Percentiles rank a stretch among this genome's conserved stretches.
Conservation (phyloP, 2,329 filamentous ascomycete species). For the Fusarium musae region DNA sequence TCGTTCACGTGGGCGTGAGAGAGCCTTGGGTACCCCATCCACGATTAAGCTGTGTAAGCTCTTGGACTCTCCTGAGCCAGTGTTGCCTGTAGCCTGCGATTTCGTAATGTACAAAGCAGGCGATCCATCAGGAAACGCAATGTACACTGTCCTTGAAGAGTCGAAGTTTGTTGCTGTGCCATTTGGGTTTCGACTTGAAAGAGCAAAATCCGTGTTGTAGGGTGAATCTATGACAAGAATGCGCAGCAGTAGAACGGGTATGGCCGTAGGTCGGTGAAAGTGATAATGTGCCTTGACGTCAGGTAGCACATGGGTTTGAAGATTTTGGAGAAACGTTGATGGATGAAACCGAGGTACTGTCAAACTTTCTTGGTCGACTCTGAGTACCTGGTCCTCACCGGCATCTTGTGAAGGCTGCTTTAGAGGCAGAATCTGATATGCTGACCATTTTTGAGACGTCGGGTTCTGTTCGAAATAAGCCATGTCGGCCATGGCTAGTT, state of each 20-base stretch:
- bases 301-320: constrained; percentile 79
- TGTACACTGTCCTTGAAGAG: constrained; percentile 76
- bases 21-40: constrained; percentile 83
- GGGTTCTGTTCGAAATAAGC: constrained; percentile 74
- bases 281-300: constrained; percentile 88
- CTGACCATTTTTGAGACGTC: constrained; percentile 71
- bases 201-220: constrained; percentile 72
- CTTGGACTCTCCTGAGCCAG: constrained; percentile 63
- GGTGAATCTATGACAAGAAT: constrained; percentile 84
- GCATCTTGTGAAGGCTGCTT: constrained; percentile 51
- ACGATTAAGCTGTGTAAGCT: constrained; percentile 77
- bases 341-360: constrained; percentile 79
- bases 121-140: constrained; percentile 84
- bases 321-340: constrained; percentile 79
- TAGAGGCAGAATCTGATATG: constrained; percentile 68
- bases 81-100: constrained; percentile 56
- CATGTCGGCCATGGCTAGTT: constrained; percentile 75
- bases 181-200: constrained; percentile 49
- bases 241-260: constrained; percentile 79
- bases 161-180: constrained; percentile 63
- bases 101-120: constrained; percentile 77
- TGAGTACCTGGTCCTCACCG: constrained; percentile 55
- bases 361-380: constrained; percentile 59
- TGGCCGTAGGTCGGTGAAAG: constrained; percentile 74
- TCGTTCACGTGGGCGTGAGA: constrained; percentile 78